Base-by-base conservation (phyloP, 768 basidiomycete genomes). In the Suillus luteus region DNA sequence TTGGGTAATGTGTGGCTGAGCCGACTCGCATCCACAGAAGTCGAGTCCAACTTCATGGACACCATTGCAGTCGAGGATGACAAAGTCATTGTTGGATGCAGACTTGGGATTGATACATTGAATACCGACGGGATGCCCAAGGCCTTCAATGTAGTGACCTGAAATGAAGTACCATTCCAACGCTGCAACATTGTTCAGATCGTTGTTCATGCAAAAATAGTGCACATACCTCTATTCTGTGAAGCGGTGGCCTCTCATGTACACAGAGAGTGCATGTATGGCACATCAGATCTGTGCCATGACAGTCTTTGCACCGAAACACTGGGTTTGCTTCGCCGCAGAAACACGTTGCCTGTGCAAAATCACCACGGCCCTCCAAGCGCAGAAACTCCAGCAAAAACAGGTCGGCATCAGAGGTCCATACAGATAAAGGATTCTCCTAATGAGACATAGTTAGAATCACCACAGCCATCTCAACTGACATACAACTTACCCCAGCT, bases 31-130 rank as follows among this genome's bases (percentile, higher is more conserved):
- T 19, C 22, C 31, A 37, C 68, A 69, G 37, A 65, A 69, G 35
- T 65, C 51, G 40, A 73, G 55, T 4, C 59, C 14, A 15, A 75
- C 17, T 5, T 22, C 11, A 59, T 75, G 74, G 8, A 75, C 60
- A 6, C 69, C 70, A 52, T 71, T 75, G 15, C 55, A 62, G 55
- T 69, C 49, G 15, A 75, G 31, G 3, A 74, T 67, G 17, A 69
- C 49, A 8, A 75, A 65, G 58, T 60, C 55, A 48, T 70, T 60
- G 17, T 46, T 35, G 49, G 59, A 62, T 10, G 59, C 64, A 8
- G 60, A 31, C 9, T 22, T 37, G 4, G 55, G 55, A 46, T 54
- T 37, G 49, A 38, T 3, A 54, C 77, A 76, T 14, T 5, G 1
- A 2, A 59, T 46, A 52, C 64, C 60, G 3, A 35, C 35, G 4